Percentiles rank a stretch among this genome's conserved stretches.
These are phyloP conservation scores for Diaporthe vexans DNA, from an alignment of 2,329 filamentous ascomycete species.

Conservation along the genomic window DNA sequence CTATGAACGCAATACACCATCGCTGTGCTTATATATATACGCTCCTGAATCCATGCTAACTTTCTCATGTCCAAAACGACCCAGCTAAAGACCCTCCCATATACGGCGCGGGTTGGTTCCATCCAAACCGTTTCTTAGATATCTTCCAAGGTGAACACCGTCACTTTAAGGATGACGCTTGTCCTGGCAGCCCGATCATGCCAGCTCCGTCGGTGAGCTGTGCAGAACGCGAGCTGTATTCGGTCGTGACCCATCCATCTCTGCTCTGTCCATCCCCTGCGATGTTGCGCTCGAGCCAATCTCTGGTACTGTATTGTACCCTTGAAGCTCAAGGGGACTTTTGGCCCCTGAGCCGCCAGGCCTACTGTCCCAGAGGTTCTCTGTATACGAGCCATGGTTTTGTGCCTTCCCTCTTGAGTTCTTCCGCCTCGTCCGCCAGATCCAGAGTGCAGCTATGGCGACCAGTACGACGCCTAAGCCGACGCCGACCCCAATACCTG, in stretches of 20 bases:
- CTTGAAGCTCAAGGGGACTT: not conserved
- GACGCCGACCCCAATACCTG: constrained; percentile 1
- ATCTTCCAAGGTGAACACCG: not conserved
- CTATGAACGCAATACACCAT: too few species aligned
- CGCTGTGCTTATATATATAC: too few species aligned
- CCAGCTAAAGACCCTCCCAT: not conserved
- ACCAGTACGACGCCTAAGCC: not conserved
- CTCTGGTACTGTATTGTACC: not conserved
- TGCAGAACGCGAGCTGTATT: not conserved
- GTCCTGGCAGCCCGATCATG: not conserved
- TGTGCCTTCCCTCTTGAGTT: not conserved
- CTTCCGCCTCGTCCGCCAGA: constrained; percentile 1
- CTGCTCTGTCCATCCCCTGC: not conserved
- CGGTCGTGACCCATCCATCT: not conserved
- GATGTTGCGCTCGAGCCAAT: not conserved
- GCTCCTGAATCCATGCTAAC: not conserved
- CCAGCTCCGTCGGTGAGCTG: not conserved
- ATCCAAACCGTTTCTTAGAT: too few species aligned
- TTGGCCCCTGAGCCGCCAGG: not conserved
- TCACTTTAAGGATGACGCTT: not conserved
- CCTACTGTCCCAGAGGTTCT: not conserved
- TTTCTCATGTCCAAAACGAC: not conserved
- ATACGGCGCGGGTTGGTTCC: too few species aligned
- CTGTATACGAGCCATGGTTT: not conserved
- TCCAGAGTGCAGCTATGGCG: not conserved